These are phyloP conservation scores for Adansonia rubrostipa DNA, from an alignment of 441 rosid species.

Conservation along the genomic window DNA sequence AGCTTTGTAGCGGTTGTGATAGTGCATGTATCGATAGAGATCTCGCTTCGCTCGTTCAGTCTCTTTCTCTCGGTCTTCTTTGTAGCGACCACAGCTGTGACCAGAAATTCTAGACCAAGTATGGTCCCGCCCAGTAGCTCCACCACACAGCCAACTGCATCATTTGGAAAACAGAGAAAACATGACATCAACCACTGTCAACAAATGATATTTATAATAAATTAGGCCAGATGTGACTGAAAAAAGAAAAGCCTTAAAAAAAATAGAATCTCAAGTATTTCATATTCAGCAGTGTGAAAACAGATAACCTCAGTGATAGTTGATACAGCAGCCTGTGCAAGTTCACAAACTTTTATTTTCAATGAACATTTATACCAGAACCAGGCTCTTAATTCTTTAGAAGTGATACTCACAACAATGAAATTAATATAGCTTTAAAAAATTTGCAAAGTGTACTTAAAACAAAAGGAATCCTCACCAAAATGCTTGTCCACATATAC, in stretches of 20 bases:
- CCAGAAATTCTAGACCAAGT: slow-evolving; percentile 71
- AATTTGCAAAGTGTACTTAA: not conserved
- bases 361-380: slow-evolving; percentile 8
- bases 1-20: slow-evolving; percentile 74
- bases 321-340: slow-evolving; percentile 4
- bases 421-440: not conserved
- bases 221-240: no score
- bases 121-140: slow-evolving; percentile 76
- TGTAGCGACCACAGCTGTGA: slow-evolving; percentile 76
- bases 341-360: not conserved
- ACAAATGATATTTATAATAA: no score
- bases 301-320: not conserved
- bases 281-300: not conserved
- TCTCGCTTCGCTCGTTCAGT: slow-evolving; percentile 70
- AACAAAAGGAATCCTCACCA: slow-evolving; percentile 51
- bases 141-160: slow-evolving; percentile 78
- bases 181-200: no score
- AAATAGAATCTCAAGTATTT: not conserved
- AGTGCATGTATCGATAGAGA: slow-evolving; percentile 85
- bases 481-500: slow-evolving; percentile 74
- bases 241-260: not conserved
- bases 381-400: not conserved
- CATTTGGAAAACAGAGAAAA: slow-evolving; percentile 24
- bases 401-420: not conserved
- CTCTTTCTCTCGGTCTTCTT: slow-evolving; percentile 58